Percentiles rank a stretch among this genome's conserved stretches.
Evolutionary conservation across 768 basidiomycete species (phyloP).

Genomic region (Xanthoconium stramineum): DNA sequence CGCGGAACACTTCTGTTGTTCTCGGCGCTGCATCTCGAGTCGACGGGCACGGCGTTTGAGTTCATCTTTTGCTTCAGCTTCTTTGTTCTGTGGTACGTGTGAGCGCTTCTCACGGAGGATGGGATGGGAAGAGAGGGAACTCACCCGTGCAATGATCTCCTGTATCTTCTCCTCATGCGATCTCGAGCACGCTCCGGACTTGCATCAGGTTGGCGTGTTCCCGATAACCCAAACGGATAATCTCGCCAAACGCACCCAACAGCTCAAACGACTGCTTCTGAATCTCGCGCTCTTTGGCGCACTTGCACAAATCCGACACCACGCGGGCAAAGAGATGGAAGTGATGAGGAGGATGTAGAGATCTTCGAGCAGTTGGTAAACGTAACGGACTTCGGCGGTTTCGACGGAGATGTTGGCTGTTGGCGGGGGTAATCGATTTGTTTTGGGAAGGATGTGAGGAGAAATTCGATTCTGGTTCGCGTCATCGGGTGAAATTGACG

Average conservation of each 20-base stretch:
- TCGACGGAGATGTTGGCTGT: conserved; percentile 94
- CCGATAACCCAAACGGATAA: conserved; percentile 85
- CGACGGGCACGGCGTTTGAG: conserved; percentile 97
- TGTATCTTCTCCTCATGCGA: conserved; percentile 94
- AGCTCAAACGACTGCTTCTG: conserved; percentile 89
- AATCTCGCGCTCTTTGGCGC: conserved; percentile 87
- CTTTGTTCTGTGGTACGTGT: conserved; percentile 72
- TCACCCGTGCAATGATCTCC: conserved; percentile 77
- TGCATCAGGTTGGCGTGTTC: conserved; percentile 78
- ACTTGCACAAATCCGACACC: conserved; percentile 87
- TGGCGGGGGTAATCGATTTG: conserved; percentile 92
- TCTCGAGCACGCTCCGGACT: conserved; percentile 75
- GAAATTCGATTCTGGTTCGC: conserved; percentile 87
- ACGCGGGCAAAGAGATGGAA: conserved; percentile 92
- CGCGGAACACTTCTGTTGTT: conserved; percentile 80
- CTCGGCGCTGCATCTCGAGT: conserved; percentile 94
- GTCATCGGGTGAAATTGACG: conserved; percentile 95
- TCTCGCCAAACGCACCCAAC: conserved; percentile 93
- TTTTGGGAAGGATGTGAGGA: conserved; percentile 96
- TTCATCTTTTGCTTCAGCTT: conserved; percentile 98
- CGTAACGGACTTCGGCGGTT: conserved; percentile 92
- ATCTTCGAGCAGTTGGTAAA: conserved; percentile 95
- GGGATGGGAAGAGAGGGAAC: background rate
- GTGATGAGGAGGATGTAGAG: conserved; percentile 97
- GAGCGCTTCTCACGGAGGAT: background rate